phyloP scores from a whole-genome alignment of 371 early-diverging fungal species.

The Syncephalis plumigaleata region DNA sequence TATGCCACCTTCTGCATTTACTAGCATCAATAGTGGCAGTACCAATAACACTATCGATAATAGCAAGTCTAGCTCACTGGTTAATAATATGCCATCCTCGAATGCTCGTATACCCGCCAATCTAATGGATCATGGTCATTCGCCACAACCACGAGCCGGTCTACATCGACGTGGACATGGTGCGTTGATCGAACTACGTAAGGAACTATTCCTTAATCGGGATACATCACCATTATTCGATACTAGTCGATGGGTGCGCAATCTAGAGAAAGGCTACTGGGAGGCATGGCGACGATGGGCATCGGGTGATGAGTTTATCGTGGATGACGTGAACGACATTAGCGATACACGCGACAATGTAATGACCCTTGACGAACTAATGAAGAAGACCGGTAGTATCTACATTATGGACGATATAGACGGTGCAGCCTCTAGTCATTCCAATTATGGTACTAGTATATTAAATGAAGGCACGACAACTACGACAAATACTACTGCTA shows the following conservation, averaged over 20 bases:
- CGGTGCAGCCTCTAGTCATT: too few relatives aligned
- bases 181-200: slow-evolving; percentile 43
- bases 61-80: too few relatives aligned
- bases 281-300: slow-evolving; percentile 72
- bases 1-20: slow-evolving; percentile 1
- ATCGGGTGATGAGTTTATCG: slow-evolving; percentile 30
- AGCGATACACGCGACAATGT: too few relatives aligned
- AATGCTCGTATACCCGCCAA: slow-evolving; percentile 1
- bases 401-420: too few relatives aligned
- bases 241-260: slow-evolving; percentile 73
- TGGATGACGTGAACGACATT: too few relatives aligned
- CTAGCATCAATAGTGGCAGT: slow-evolving; percentile 2
- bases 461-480: too few relatives aligned
- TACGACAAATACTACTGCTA: too few relatives aligned
- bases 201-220: slow-evolving; percentile 52
- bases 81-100: neutral
- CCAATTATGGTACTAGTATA: too few relatives aligned
- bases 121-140: neutral
- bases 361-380: too few relatives aligned
- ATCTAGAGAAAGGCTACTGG: slow-evolving; percentile 50
- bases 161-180: slow-evolving; percentile 34
- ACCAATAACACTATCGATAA: slow-evolving; percentile 2
- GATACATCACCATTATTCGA: slow-evolving; percentile 69
- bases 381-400: too few relatives aligned
- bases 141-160: slow-evolving; percentile 1